Evolutionary conservation across 192 early-diverging fungal genomes (phyloP).

Genomic region (Linnemannia elongata): DNA sequence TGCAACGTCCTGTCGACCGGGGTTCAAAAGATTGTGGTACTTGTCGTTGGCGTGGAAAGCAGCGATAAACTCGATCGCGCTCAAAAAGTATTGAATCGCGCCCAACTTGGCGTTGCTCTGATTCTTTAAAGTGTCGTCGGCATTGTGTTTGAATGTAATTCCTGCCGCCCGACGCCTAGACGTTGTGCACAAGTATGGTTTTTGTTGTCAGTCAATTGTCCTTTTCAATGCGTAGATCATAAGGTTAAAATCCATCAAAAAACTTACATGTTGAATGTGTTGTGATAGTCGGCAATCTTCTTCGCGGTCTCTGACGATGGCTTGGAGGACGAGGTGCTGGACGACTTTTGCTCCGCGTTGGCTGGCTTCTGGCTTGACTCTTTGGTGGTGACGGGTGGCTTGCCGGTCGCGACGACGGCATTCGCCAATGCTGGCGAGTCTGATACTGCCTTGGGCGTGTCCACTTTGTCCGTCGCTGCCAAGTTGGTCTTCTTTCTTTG

Average conservation of each 20-base stretch:
- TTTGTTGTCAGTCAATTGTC: not conserved
- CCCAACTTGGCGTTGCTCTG: constrained; percentile 33
- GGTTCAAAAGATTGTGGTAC: constrained; percentile 38
- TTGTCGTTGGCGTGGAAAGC: constrained; percentile 55
- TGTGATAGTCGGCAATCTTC: constrained; percentile 40
- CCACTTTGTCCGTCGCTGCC: constrained; percentile 25
- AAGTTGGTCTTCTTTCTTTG: constrained; percentile 34
- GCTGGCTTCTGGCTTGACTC: constrained; percentile 8
- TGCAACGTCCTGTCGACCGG: constrained; percentile 36
- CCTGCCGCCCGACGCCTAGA: constrained; percentile 38
- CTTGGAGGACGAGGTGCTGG: constrained; percentile 15
- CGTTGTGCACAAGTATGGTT: not conserved
- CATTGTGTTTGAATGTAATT: constrained; percentile 37
- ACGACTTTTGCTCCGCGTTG: constrained; percentile 21
- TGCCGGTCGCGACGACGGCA: constrained; percentile 15
- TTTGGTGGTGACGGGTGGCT: constrained; percentile 11
- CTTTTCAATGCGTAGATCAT: not conserved
- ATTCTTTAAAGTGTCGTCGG: constrained; percentile 35
- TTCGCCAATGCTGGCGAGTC: constrained; percentile 44
- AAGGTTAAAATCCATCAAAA: not conserved
- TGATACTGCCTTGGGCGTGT: constrained; percentile 44
- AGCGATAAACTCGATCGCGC: constrained; percentile 51
- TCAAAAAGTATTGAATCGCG: constrained; percentile 49
- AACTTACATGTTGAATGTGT: constrained; percentile 42
- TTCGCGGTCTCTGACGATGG: constrained; percentile 17